Evolutionary conservation across 2,329 filamentous ascomycete genomes (phyloP), one percentile per base, ranked within the genome.

Genomic region (Botryotinia globosa): DNA sequence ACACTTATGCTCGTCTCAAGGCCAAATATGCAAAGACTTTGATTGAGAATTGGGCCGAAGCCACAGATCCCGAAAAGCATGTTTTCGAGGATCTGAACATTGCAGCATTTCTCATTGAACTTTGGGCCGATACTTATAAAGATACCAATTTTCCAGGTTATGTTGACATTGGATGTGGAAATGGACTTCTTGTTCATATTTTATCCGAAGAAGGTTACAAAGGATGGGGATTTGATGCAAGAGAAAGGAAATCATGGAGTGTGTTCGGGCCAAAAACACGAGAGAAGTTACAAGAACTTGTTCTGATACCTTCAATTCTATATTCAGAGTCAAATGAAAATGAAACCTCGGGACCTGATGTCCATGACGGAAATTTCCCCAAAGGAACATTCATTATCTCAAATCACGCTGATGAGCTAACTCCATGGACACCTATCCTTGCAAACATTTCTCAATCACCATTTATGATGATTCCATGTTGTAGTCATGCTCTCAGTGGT

Each of bases 321-420:
- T 75, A 72, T 69, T 32, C 34, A 39, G 64, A 45, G 4, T 37
- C 58, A 29, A 69, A 76, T 68, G 67, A 70, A 32, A 72, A 42
- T n/a, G 44, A 44, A 69, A 22, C n/a, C 20, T 25, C 86, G 37
- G 61, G 67, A 51, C 48, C 74, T 34, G 78, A 81, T 85, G 81
- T 82, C 74, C 86, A 88, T 76, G 80, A 85, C 74, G 96, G 95
- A 51, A 79, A 85, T 16, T 97, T 98, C 79, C 85, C 89, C 0
- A 80, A 82, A 25, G 89, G 89, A 42, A 97, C 94, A 0, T 99
- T 99, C 82, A 94, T 99, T 78, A 92, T 99, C 75, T 97, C 94
- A 66, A 99, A 99, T 80, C 96, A 99, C 81, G 95, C 95, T 18
- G 96, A 99, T 80, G 94, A 99, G 83, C 87, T 99, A 22, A 99